phyloP scores from a whole-genome alignment of 306 rosid genomes.

The Vigna reflexopilosa region DNA sequence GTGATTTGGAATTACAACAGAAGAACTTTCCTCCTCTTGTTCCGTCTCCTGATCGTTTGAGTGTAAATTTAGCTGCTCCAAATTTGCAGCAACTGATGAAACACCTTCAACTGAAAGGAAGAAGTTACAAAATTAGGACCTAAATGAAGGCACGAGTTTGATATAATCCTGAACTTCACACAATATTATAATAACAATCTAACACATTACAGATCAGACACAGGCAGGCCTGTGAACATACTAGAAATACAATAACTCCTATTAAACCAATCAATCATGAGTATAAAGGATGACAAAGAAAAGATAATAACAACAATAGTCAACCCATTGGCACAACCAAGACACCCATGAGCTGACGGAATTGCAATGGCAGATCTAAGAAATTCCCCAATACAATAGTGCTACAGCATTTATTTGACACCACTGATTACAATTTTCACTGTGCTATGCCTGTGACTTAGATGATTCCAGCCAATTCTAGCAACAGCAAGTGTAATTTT shows the following conservation, averaged over 20 bases:
- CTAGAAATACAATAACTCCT: not conserved
- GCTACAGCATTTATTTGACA: not conserved
- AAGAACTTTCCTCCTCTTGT: conserved; percentile 76
- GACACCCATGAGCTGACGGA: not conserved
- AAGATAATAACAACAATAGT: not conserved
- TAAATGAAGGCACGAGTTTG: not conserved
- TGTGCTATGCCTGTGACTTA: not conserved
- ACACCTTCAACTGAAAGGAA: conserved; percentile 66
- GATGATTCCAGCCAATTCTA: conserved; percentile 9
- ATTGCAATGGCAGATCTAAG: not conserved
- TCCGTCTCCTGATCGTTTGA: conserved; percentile 66
- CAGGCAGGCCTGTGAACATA: not conserved
- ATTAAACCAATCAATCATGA: conserved; percentile 13
- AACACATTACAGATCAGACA: conserved; percentile 28
- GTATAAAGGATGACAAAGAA: not conserved
- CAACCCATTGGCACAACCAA: not conserved
- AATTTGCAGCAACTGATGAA: conserved; percentile 73
- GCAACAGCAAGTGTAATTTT: not conserved
- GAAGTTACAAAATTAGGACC: not conserved
- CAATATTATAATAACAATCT: not conserved
- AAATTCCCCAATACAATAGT: not conserved
- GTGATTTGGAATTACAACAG: conserved; percentile 94
- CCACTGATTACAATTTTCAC: not conserved
- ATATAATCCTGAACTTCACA: conserved; percentile 30
- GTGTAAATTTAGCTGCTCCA: conserved; percentile 74